Conservation (phyloP, 2,329 filamentous ascomycete genomes). For the Stagonosporopsis cucurbitacearum region DNA sequence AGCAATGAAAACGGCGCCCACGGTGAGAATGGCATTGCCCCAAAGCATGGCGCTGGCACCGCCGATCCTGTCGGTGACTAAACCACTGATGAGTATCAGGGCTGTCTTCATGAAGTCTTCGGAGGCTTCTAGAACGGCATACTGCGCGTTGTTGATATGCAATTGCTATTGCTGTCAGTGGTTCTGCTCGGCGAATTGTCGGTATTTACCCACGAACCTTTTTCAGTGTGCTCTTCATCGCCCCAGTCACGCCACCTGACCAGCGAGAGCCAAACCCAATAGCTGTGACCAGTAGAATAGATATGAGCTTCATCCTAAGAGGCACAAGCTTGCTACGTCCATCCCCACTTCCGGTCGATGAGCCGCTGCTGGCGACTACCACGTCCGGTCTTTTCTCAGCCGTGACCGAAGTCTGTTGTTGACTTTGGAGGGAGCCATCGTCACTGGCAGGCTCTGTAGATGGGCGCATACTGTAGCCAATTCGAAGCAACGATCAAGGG, state of each 20-base stretch:
- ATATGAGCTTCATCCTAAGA: constrained; percentile 44
- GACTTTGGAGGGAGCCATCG: not conserved
- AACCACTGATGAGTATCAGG: constrained; percentile 61
- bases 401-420: constrained; percentile 1
- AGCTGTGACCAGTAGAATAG: constrained; percentile 59
- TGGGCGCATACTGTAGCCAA: constrained; percentile 3
- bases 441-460: constrained; percentile 9
- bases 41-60: constrained; percentile 65
- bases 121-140: constrained; percentile 64
- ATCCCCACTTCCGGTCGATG: constrained; percentile 9
- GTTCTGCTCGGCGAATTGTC: not conserved
- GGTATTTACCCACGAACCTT: constrained; percentile 45
- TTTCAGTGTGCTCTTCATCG: constrained; percentile 67
- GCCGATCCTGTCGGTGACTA: constrained; percentile 65
- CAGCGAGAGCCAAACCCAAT: constrained; percentile 67
- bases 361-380: constrained; percentile 15
- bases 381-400: constrained; percentile 13
- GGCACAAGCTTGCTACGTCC: constrained; percentile 19
- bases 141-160: constrained; percentile 66
- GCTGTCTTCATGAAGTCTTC: constrained; percentile 68
- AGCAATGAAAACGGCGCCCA: constrained; percentile 66
- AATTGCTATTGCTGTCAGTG: constrained; percentile 49
- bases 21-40: constrained; percentile 65
- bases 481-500: not conserved
- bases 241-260: constrained; percentile 66